Evolutionary conservation across 176 grass and related monocot species (phyloP).

Genomic region (Puccinellia tenuiflora): DNA sequence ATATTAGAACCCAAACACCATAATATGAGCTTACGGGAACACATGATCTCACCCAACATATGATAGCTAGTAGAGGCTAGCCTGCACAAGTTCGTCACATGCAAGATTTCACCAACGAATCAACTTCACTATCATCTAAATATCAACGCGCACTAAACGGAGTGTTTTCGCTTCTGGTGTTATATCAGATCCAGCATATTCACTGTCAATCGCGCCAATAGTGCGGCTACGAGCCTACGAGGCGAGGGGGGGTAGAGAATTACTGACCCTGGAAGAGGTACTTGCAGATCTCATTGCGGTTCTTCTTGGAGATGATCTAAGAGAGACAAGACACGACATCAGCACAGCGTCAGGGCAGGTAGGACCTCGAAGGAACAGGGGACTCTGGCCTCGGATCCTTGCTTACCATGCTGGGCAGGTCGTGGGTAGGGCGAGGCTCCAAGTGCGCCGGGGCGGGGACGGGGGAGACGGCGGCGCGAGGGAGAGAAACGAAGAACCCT

Average conservation of each 20-base stretch:
- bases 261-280: constrained; percentile 86
- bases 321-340: background rate
- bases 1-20: background rate
- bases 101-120: background rate
- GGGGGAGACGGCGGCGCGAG: constrained; percentile 17
- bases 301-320: constrained; percentile 99
- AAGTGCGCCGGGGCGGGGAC: background rate
- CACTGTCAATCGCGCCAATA: background rate
- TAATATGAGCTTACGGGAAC: background rate
- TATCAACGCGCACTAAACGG: background rate
- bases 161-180: background rate
- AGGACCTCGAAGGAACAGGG: background rate
- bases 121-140: background rate
- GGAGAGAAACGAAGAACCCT: constrained; percentile 42
- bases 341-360: background rate
- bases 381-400: background rate
- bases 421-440: constrained; percentile 9
- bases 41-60: background rate
- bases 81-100: background rate
- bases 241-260: background rate
- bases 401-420: constrained; percentile 49
- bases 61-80: background rate
- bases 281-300: constrained; percentile 96
- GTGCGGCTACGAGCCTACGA: background rate
- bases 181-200: background rate